Evolutionary conservation across 2,329 filamentous ascomycete species (phyloP).

Genomic region (Stachybotrys elegans): DNA sequence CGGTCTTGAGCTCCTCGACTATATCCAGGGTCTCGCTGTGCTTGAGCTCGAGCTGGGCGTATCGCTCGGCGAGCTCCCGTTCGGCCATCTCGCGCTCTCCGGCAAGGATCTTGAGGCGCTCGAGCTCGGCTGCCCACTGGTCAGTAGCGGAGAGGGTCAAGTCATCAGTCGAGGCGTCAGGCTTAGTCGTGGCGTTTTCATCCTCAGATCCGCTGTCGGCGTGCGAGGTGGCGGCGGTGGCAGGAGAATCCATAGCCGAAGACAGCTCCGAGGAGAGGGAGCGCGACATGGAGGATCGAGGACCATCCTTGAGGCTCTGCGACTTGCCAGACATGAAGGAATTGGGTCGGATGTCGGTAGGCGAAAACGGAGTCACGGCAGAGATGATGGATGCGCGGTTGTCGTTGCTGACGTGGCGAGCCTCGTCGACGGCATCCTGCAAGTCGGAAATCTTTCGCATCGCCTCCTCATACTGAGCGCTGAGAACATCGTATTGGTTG

Average conservation of each 20-base stretch:
- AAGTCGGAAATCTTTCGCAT: slow-evolving; percentile 76
- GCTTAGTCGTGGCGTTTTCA: slow-evolving; percentile 40
- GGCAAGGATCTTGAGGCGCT: slow-evolving; percentile 64
- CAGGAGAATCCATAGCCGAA: slow-evolving; percentile 73
- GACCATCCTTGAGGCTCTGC: slow-evolving; percentile 62
- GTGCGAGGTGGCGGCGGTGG: slow-evolving; percentile 59
- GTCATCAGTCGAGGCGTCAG: slow-evolving; percentile 31
- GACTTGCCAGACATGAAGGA: slow-evolving; percentile 80
- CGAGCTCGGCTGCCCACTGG: slow-evolving; percentile 59
- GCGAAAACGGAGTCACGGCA: slow-evolving; percentile 45
- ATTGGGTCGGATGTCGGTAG: slow-evolving; percentile 53
- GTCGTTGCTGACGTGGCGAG: slow-evolving; percentile 56
- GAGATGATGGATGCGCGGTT: slow-evolving; percentile 54
- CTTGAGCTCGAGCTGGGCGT: slow-evolving; percentile 75
- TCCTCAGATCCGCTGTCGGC: slow-evolving; percentile 39
- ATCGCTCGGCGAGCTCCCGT: slow-evolving; percentile 67
- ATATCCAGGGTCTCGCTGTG: slow-evolving; percentile 79
- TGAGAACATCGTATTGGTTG: slow-evolving; percentile 74
- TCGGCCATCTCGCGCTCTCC: slow-evolving; percentile 74
- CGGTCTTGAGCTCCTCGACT: slow-evolving; percentile 85
- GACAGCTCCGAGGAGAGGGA: slow-evolving; percentile 93
- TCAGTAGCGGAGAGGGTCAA: slow-evolving; percentile 33
- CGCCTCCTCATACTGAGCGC: slow-evolving; percentile 86
- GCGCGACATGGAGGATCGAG: slow-evolving; percentile 67
- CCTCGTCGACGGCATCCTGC: slow-evolving; percentile 79